Evolutionary conservation across 495 filamentous ascomycete species (phyloP), one percentile per base, ranked within the genome.

Genomic region (Penicillium riverlandense): DNA sequence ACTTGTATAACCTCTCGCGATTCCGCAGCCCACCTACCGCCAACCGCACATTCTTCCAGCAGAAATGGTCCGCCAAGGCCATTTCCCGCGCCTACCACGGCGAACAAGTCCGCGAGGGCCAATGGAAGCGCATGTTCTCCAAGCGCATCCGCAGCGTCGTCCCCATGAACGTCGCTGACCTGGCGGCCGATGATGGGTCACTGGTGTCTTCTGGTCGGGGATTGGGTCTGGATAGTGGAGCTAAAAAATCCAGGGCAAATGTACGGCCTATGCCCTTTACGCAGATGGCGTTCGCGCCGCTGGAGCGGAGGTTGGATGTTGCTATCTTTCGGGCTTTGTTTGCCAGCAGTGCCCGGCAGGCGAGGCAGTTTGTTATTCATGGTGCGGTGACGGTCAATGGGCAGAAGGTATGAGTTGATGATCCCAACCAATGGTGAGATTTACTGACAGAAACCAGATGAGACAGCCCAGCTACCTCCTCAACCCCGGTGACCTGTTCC

Each of bases 401-500:
- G 41, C 86, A 94, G 67, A 86, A 88, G 82, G 90, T 95, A 64
- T 43, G 67, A 54, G 22, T 22, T 22, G 22, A 22, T 22, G 4
- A 29, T 7, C 42, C 32, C 32, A 12, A 12, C 22, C 3, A 3
- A 22, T 22, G 0, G 32, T 34, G 0, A 12, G 37, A 27, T 41
- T 57, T 32, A 55, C 44, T 11, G 16, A 16, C 11, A 11, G 40
- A 30, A 11, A 16, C 27, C 54, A 96, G 92, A 95, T 97, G 86
- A 76, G 72, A 37, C 83, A 95, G 59, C 90, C 92, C 1, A 83
- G 88, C 48, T 98, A 97, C 67, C 85, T 90, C 57, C 83, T 98
- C 27, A 98, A 98, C 65, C 92, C 92, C 8, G 92, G 92, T 38
- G 92, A 98, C 59, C 85, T 98, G 74, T 98, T 97, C 76, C 86